Percentiles rank a stretch among this genome's conserved stretches.
Evolutionary conservation across 768 basidiomycete genomes (phyloP).

Genomic region (Chalciporus pseudorubinellus): DNA sequence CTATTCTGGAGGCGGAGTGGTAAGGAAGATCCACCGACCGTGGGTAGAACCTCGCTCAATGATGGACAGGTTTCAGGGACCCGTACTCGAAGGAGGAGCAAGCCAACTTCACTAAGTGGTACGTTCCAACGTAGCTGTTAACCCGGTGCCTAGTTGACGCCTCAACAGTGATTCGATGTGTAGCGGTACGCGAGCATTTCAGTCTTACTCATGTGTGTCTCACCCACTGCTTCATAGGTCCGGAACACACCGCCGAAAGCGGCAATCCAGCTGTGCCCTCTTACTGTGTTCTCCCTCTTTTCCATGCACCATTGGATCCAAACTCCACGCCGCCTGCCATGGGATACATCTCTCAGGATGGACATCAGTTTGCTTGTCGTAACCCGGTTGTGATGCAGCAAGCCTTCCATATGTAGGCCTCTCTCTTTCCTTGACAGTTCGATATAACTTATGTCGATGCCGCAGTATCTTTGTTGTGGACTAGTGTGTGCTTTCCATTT

Average conservation of each 20-base stretch:
- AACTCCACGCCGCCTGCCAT: conserved; percentile 42
- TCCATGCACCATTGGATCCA: conserved; percentile 38
- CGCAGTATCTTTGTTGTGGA: conserved; percentile 56
- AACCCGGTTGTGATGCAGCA: conserved; percentile 48
- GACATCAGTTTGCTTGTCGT: conserved; percentile 48
- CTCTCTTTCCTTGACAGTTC: neutral
- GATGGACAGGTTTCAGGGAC: conserved; percentile 53
- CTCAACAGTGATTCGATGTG: conserved; percentile 49
- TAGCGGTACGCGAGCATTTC: conserved; percentile 32
- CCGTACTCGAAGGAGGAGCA: conserved; percentile 62
- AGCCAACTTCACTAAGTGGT: conserved; percentile 53
- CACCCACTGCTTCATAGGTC: conserved; percentile 31
- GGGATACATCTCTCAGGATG: conserved; percentile 50
- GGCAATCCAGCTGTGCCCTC: conserved; percentile 43
- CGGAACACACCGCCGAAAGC: conserved; percentile 42
- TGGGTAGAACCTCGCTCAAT: neutral
- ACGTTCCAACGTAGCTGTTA: conserved; percentile 8
- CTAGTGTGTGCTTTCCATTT: conserved; percentile 26
- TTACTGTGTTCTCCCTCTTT: conserved; percentile 49
- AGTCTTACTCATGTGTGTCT: neutral
- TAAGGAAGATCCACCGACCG: conserved; percentile 17
- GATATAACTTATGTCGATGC: neutral
- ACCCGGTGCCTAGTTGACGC: neutral
- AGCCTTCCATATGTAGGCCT: conserved; percentile 54
- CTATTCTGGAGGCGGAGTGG: conserved; percentile 59